phyloP scores from a whole-genome alignment of 305 asterid genomes.

The Fraxinus dipetala region DNA sequence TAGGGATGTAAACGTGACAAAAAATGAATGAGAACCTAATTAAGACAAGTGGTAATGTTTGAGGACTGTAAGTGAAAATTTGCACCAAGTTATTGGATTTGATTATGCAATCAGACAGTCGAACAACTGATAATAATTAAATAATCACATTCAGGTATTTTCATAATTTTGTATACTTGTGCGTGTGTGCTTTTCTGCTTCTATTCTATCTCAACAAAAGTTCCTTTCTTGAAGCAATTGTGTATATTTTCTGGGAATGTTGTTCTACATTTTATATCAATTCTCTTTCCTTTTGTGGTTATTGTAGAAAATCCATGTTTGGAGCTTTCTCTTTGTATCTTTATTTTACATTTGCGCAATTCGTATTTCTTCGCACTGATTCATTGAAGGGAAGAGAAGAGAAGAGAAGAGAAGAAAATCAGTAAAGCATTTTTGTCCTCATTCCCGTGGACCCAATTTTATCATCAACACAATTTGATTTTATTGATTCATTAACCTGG shows the following conservation, averaged over 20 bases:
- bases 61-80: background rate
- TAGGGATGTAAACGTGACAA: background rate
- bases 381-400: background rate
- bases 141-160: background rate
- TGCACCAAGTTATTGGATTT: background rate
- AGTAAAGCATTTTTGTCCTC: background rate
- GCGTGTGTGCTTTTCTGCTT: background rate
- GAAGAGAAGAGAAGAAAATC: background rate
- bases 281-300: background rate
- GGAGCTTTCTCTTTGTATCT: slow-evolving; percentile 42
- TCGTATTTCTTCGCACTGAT: background rate
- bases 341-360: background rate
- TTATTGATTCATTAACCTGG: background rate
- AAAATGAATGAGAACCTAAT: too few relatives aligned
- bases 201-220: background rate
- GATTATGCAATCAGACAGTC: background rate
- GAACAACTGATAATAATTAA: background rate
- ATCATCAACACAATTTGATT: background rate
- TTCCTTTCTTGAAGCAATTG: background rate
- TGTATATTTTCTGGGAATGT: background rate
- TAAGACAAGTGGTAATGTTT: background rate
- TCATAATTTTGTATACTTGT: background rate
- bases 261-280: slow-evolving; percentile 10
- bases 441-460: background rate
- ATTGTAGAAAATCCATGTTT: slow-evolving; percentile 18